Evolutionary conservation across 129 eudicot species (phyloP).

Genomic region (Flaveria trinervia): DNA sequence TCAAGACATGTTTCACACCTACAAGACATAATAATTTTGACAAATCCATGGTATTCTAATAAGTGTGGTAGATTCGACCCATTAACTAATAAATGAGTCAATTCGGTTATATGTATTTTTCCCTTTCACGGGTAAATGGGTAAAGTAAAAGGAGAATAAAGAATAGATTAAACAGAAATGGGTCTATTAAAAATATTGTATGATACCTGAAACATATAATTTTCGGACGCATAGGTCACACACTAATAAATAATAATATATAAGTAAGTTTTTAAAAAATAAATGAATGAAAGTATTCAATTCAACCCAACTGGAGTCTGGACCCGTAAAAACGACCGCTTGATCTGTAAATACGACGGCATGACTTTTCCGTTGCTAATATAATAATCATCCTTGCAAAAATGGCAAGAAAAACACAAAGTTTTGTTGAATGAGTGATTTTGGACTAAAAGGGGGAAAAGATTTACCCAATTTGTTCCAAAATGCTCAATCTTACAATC

Average conservation of each 20-base stretch:
- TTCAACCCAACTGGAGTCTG: background rate
- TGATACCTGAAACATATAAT: background rate
- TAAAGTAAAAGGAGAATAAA: background rate
- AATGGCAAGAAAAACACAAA: background rate
- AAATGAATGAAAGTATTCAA: background rate
- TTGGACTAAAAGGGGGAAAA: background rate
- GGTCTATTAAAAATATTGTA: background rate
- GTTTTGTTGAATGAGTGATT: background rate
- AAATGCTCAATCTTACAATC: slow-evolving; percentile 1
- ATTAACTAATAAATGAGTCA: background rate
- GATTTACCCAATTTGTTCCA: background rate
- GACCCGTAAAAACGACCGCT: background rate
- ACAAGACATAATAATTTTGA: background rate
- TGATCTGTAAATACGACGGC: background rate
- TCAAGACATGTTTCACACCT: background rate
- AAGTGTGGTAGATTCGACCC: background rate
- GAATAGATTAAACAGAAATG: background rate
- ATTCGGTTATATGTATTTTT: background rate
- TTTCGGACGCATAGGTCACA: background rate
- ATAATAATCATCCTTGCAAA: background rate
- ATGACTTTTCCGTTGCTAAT: background rate
- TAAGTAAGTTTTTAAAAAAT: background rate
- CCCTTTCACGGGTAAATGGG: background rate
- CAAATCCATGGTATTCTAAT: background rate
- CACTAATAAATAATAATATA: background rate